These are phyloP conservation scores for Spiraea crenata DNA, from an alignment of 331 rosid genomes.

Conservation along the genomic window DNA sequence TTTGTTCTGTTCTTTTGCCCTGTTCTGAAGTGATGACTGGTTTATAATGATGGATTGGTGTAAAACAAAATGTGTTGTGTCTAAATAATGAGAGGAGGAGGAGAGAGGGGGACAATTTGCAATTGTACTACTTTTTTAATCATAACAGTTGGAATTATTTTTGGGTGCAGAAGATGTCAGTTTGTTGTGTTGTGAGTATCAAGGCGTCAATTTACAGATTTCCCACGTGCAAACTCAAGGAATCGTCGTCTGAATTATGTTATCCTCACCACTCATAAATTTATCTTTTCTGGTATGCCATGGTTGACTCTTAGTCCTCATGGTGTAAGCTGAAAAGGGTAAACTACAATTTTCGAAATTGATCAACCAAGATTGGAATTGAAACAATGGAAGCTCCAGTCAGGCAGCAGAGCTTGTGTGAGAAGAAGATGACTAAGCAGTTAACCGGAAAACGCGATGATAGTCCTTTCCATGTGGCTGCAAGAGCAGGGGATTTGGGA, in stretches of 20 bases:
- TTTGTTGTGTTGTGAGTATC: constrained; percentile 13
- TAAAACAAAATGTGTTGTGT: not conserved
- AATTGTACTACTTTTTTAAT: not conserved
- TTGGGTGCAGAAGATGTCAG: constrained; percentile 25
- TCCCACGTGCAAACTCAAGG: constrained; percentile 18
- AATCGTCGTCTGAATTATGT: constrained; percentile 29
- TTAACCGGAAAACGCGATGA: constrained; percentile 54
- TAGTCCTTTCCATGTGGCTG: constrained; percentile 53
- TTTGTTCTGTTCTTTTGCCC: constrained; percentile 10
- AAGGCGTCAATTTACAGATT: constrained; percentile 23
- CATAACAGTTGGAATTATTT: constrained; percentile 25
- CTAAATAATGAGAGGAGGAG: not conserved
- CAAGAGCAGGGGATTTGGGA: constrained; percentile 58
- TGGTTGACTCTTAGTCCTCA: constrained; percentile 22
- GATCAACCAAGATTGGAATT: not conserved
- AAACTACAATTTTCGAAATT: not conserved
- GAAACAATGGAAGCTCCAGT: constrained; percentile 26
- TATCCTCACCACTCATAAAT: constrained; percentile 18
- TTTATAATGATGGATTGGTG: not conserved
- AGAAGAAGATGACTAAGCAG: constrained; percentile 57
- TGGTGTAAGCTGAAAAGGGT: constrained; percentile 8
- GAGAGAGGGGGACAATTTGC: not conserved
- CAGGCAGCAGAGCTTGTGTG: constrained; percentile 23
- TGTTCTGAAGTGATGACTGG: constrained; percentile 3
- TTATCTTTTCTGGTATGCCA: constrained; percentile 14